phyloP scores from a whole-genome alignment of 306 rosid genomes.

The Echinosophora koreensis region DNA sequence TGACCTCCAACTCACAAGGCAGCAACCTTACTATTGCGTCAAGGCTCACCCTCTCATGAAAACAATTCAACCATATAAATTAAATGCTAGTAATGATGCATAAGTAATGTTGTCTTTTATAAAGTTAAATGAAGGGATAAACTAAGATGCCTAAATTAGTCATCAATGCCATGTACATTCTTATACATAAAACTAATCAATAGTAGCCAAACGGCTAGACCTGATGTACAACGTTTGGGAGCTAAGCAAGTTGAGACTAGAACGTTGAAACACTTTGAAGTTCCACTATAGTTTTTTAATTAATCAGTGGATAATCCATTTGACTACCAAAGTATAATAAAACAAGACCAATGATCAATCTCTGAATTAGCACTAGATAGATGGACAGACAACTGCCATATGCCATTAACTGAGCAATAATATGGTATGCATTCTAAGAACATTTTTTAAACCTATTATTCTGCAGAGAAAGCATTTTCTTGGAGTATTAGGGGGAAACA shows the following conservation, averaged over 20 bases:
- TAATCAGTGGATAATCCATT: background rate
- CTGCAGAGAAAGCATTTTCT: background rate
- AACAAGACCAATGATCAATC: background rate
- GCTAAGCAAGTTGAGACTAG: background rate
- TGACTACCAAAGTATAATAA: background rate
- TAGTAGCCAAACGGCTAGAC: no score
- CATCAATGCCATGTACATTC: background rate
- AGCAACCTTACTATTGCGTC: no score
- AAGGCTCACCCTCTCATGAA: no score
- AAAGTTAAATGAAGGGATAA: background rate
- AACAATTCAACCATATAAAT: background rate
- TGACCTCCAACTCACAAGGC: no score
- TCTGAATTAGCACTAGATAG: background rate
- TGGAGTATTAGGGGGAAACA: background rate
- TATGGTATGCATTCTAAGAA: constrained; percentile 20
- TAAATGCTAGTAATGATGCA: background rate
- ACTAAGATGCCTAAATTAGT: background rate
- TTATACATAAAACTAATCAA: background rate
- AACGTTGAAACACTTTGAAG: background rate
- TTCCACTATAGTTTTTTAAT: background rate
- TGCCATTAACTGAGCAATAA: constrained; percentile 20
- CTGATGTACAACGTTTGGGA: background rate
- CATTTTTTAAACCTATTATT: background rate
- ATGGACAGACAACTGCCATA: background rate
- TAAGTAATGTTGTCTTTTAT: background rate